These are phyloP conservation scores for Hortiboletus campestris DNA, from an alignment of 768 basidiomycete species.

Conservation along the genomic window DNA sequence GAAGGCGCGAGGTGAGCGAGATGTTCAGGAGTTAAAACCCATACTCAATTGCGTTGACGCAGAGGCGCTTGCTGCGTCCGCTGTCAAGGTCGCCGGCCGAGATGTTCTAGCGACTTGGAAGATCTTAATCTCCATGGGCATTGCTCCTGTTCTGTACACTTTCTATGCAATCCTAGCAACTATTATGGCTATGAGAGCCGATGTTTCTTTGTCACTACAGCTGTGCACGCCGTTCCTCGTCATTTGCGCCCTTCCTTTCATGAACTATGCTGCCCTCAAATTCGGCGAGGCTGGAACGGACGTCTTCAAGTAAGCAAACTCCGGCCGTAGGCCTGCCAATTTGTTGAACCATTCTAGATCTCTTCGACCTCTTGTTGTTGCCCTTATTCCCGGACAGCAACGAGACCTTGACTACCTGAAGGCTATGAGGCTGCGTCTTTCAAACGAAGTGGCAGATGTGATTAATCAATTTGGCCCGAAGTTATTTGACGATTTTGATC, in stretches of 20 bases:
- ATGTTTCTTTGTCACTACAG: constrained; percentile 59
- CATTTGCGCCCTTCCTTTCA: constrained; percentile 71
- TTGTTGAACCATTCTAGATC: constrained; percentile 52
- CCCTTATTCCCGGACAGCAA: constrained; percentile 86
- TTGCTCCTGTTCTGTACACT: constrained; percentile 82
- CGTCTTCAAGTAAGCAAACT: constrained; percentile 81
- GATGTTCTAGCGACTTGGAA: constrained; percentile 99
- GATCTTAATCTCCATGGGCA: constrained; percentile 88
- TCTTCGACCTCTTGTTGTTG: constrained; percentile 82
- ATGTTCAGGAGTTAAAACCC: neutral
- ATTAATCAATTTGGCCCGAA: constrained; percentile 89
- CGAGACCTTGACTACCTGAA: constrained; percentile 74
- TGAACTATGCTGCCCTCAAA: constrained; percentile 91
- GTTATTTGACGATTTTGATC: constrained; percentile 83
- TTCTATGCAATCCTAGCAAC: constrained; percentile 83
- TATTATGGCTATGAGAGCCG: constrained; percentile 63
- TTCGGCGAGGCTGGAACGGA: constrained; percentile 99
- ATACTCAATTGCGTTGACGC: neutral
- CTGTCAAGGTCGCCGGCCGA: constrained; percentile 92
- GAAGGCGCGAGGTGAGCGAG: constrained; percentile 77
- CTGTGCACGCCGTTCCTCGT: constrained; percentile 79
- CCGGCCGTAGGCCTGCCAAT: neutral
- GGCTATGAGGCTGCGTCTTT: constrained; percentile 65
- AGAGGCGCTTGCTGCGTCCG: constrained; percentile 96
- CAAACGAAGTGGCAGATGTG: constrained; percentile 79